Evolutionary conservation across 2,329 filamentous ascomycete genomes (phyloP).

Genomic region (Ascochyta pisi): DNA sequence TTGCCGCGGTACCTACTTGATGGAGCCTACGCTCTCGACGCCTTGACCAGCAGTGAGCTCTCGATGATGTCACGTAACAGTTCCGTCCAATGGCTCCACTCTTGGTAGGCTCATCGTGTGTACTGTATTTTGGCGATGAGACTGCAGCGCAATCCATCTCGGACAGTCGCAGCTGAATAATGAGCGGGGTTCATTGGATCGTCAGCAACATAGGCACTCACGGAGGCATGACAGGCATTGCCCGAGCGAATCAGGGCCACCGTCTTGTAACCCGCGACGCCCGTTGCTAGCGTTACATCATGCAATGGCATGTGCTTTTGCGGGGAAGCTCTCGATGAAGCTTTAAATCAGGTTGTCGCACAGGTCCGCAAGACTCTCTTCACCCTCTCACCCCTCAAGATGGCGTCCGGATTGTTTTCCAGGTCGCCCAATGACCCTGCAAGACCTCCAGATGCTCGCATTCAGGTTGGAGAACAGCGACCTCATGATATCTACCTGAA

Average conservation of each 20-base stretch:
- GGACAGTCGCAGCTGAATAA: conserved; percentile 13
- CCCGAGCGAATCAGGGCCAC: conserved; percentile 15
- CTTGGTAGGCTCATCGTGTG: neutral
- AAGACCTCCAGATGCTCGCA: conserved; percentile 38
- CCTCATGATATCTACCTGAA: conserved; percentile 45
- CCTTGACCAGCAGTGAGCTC: conserved; percentile 6
- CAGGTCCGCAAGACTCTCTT: neutral
- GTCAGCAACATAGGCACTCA: conserved; percentile 5
- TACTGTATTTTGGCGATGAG: neutral
- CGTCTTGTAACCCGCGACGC: neutral
- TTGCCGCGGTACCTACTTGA: conserved; percentile 1
- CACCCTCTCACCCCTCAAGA: neutral
- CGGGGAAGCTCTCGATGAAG: conserved; percentile 16
- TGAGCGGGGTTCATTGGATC: conserved; percentile 18
- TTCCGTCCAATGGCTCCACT: neutral
- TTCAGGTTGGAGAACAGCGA: conserved; percentile 41
- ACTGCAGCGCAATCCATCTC: neutral
- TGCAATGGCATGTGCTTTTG: conserved; percentile 19
- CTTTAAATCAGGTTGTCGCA: conserved; percentile 13
- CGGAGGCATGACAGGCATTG: conserved; percentile 8
- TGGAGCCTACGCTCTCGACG: neutral
- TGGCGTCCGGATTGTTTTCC: conserved; percentile 18
- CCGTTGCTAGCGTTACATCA: conserved; percentile 20
- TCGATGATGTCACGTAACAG: conserved; percentile 12
- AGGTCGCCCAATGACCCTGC: conserved; percentile 6